phyloP scores from a whole-genome alignment of 768 basidiomycete genomes.

The Pluteus cervinus region DNA sequence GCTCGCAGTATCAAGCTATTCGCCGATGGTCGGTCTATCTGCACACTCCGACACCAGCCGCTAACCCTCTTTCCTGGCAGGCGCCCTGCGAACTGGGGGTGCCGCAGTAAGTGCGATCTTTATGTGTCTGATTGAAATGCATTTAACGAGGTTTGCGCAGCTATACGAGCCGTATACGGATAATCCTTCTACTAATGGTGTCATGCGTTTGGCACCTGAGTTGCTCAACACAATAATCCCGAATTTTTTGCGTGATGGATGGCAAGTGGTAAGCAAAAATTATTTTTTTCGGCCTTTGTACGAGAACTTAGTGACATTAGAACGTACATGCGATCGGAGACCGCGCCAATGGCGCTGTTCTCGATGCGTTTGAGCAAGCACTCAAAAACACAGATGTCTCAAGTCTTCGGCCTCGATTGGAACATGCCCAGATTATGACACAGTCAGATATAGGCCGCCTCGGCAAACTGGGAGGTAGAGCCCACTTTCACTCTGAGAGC shows the following conservation, averaged over 20 bases:
- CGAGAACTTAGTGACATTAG: constrained; percentile 35
- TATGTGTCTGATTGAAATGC: background rate
- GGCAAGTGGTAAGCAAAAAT: constrained; percentile 85
- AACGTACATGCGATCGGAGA: constrained; percentile 89
- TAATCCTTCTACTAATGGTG: constrained; percentile 67
- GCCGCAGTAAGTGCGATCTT: constrained; percentile 58
- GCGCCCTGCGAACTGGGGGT: constrained; percentile 85
- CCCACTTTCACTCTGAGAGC: background rate
- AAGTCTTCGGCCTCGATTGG: constrained; percentile 70
- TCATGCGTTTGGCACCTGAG: constrained; percentile 66
- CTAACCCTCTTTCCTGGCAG: constrained; percentile 31
- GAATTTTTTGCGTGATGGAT: constrained; percentile 70
- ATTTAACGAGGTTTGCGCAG: no score
- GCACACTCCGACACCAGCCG: constrained; percentile 2
- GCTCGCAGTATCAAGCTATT: no score
- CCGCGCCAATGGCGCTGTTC: constrained; percentile 78
- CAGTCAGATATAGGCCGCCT: constrained; percentile 70
- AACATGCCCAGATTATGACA: constrained; percentile 88
- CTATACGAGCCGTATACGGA: constrained; percentile 81
- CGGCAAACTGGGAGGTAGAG: constrained; percentile 71
- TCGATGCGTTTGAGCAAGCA: constrained; percentile 77
- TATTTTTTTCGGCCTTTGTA: no score
- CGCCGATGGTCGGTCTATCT: no score
- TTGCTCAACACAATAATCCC: constrained; percentile 58
- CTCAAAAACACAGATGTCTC: constrained; percentile 55